A percentile compares a stretch with the other conserved stretches of the same genome.
Conservation (phyloP, 208 protist genomes). For the Acanthamoeba royreba region DNA sequence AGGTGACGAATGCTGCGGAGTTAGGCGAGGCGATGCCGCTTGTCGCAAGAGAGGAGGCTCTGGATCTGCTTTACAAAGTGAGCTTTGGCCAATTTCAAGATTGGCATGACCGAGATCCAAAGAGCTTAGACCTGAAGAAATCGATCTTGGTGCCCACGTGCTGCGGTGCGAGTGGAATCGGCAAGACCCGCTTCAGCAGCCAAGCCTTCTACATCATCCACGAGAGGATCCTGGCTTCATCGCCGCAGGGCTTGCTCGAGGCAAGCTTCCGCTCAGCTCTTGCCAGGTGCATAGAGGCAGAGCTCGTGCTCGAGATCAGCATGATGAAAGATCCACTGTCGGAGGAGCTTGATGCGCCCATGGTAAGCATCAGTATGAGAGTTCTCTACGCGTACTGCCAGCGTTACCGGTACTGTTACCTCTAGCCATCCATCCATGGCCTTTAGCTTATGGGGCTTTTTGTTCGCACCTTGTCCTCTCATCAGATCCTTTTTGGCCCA, state of each 20-base stretch:
- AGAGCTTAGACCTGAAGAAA: neutral
- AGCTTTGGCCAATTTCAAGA: neutral
- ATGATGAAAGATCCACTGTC: neutral
- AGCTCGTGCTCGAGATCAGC: neutral
- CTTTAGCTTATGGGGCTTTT: neutral
- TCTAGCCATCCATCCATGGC: neutral
- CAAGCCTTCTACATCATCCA: neutral
- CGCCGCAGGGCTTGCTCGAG: neutral
- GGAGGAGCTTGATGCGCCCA: neutral
- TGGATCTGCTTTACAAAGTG: too few species aligned
- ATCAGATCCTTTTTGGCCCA: neutral
- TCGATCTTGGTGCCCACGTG: neutral
- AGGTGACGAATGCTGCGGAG: too few species aligned
- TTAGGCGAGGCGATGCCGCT: too few species aligned
- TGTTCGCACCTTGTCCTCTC: too few species aligned
- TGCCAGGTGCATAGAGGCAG: neutral
- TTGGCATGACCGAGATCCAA: neutral
- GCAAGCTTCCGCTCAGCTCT: neutral
- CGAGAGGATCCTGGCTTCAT: neutral
- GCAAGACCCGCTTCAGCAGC: neutral
- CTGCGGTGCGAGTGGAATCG: conserved; percentile 26
- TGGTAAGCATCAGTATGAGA: neutral
- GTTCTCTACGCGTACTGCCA: neutral
- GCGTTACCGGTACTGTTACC: neutral
- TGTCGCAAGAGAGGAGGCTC: too few species aligned